Evolutionary conservation across 805 yeast species (phyloP).

Genomic region (Starmerella bacillaris): DNA sequence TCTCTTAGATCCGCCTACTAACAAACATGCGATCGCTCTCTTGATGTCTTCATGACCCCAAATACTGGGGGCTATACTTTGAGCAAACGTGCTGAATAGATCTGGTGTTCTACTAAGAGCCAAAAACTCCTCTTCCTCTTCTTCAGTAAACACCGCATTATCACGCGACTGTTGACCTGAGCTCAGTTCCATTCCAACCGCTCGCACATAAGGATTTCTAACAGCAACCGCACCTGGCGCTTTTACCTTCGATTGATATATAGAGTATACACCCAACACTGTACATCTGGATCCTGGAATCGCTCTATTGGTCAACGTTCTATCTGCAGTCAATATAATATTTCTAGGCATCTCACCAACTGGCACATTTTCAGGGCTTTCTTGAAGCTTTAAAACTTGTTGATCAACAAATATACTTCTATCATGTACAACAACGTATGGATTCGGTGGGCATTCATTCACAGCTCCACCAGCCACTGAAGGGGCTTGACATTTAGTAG

Average conservation of each 20-base stretch:
- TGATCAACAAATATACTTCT: conserved; percentile 88
- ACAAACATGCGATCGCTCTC: conserved; percentile 75
- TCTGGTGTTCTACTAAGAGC: conserved; percentile 49
- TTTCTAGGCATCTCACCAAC: conserved; percentile 98
- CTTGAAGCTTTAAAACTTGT: conserved; percentile 83
- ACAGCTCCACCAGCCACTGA: conserved; percentile 28
- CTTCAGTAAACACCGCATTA: conserved; percentile 57
- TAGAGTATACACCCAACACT: conserved; percentile 79
- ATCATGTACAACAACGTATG: conserved; percentile 84
- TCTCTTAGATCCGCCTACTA: conserved; percentile 90
- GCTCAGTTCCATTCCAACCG: conserved; percentile 72
- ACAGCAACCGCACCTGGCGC: conserved; percentile 56
- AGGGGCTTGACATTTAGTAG: conserved; percentile 45
- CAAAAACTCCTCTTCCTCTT: conserved; percentile 67
- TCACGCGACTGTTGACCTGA: conserved; percentile 52
- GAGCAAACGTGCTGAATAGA: conserved; percentile 72
- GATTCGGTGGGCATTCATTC: conserved; percentile 76
- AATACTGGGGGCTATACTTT: conserved; percentile 91
- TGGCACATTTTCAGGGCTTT: conserved; percentile 96
- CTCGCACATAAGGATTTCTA: conserved; percentile 76
- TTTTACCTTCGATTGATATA: conserved; percentile 53
- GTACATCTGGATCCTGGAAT: conserved; percentile 93
- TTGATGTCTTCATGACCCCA: conserved; percentile 88
- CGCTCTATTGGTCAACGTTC: conserved; percentile 74
- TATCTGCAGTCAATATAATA: conserved; percentile 67